Base-by-base conservation (phyloP, 1,284 basidiomycete genomes). In the Takashimella koratensis region DNA sequence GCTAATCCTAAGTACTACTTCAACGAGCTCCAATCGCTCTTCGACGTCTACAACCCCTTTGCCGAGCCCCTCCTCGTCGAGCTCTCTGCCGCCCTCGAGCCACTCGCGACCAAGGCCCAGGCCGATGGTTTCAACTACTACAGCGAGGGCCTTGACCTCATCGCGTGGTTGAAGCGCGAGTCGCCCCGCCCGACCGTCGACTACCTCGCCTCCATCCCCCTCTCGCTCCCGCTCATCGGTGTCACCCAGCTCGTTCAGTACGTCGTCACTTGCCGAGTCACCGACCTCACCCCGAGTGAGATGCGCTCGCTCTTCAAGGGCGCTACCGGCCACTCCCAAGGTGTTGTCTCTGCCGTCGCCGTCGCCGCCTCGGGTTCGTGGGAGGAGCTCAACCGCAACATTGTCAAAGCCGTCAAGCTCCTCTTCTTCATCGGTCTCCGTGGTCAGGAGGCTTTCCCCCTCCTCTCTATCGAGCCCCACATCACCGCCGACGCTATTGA, bases 241-340 rank as follows among this genome's bases (percentile, higher is more conserved):
- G 81, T 98, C 52, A 95, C 94, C 2, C 95, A 98, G 74, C 86
- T 98, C 68, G 83, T 86, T 5, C 95, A 98, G 73, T 98, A 96
- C 76, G 81, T 96, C 59, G 81, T 88, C 52, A 82, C 86, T 23
- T 87, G 87, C 70, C 86, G 84, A 49, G 84, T 88, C 51, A 78
- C 84, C 23, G 84, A 85, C 52, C 77, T 93, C 44, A 83, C 83
- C 2, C 93, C 93, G 0, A 88, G 85, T 19, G 84, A 93, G 66
- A 82, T 96, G 71, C 84, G 88, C 48, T 77, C 80, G 45, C 83
- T 83, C 52, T 82, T 97, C 60, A 81, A 84, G 26, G 95, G 94
- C 49, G 84, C 91, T 4, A 98, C 95, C 11, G 95, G 95, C 45
- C 95, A 98, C 78, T 96, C 92, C 5, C 95, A 98, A 76, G 96